Evolutionary conservation across 2,329 filamentous ascomycete species (phyloP), one percentile per base, ranked within the genome.

Genomic region (Rasamsonia emersonii): DNA sequence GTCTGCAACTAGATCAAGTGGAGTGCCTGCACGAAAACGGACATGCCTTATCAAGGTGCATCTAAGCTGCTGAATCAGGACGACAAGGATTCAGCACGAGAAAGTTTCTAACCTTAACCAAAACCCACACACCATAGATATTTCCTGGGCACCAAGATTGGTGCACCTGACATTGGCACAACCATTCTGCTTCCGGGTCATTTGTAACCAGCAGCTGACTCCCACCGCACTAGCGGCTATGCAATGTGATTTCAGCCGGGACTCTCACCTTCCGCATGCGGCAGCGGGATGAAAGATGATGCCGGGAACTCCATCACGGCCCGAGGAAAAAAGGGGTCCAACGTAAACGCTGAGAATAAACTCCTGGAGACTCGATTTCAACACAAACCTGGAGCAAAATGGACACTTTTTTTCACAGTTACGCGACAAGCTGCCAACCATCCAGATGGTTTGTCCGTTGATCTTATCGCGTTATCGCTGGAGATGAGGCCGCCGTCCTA

Each of bases 21-120:
- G n/a, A n/a, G n/a, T n/a, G n/a, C 33, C 45, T 35, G 40, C 36
- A 47, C 41, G 44, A 43, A 47, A 48, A 46, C 44, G 44, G 44
- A 37, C n/a, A n/a, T n/a, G 38, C 44, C 43, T 44, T 42, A 13
- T 15, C 11, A 28, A 28, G 25, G 18, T 18, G 28, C 28, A 18
- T n/a, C n/a, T n/a, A n/a, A n/a, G n/a, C n/a, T 6, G 16, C 28
- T 30, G 24, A 34, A 29, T 34, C 35, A 37, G 35, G 25, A 37
- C 32, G 34, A 28, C 34, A 32, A 43, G 27, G 27, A 18, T 29
- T 8, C n/a, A 21, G n/a, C 16, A 10, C 15, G 27, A 18, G 5
- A 18, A 13, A 18, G 10, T 18, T 11, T 16, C 17, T 8, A 29
- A 29, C 27, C 17, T 29, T 29, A 29, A 29, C 27, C 18, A 11